These are phyloP conservation scores for Leptoxyphium fumago DNA, from an alignment of 2,329 filamentous ascomycete genomes.

Conservation along the genomic window DNA sequence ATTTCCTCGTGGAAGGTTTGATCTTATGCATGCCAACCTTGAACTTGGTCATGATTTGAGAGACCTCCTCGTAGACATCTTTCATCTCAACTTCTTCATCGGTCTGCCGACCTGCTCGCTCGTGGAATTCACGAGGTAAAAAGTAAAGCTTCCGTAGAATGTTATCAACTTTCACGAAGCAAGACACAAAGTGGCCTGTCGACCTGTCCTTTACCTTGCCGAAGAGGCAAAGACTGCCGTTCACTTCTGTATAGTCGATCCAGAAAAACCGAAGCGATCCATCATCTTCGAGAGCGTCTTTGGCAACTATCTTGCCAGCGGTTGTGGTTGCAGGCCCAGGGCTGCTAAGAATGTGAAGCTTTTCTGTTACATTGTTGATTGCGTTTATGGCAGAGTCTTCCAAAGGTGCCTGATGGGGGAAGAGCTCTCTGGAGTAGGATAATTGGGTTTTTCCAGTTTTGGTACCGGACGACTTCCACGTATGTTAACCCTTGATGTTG, in stretches of 20 bases:
- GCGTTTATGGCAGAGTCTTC: constrained; percentile 55
- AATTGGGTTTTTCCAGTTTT: constrained; percentile 51
- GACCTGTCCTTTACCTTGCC: constrained; percentile 90
- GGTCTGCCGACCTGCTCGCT: constrained; percentile 49
- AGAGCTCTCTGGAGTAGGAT: constrained; percentile 59
- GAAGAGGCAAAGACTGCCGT: constrained; percentile 82
- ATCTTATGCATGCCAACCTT: constrained; percentile 85
- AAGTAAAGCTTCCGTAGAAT: constrained; percentile 88
- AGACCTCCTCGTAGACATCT: constrained; percentile 82
- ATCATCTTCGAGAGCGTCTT: constrained; percentile 83
- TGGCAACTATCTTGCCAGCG: constrained; percentile 67
- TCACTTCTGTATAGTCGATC: constrained; percentile 89
- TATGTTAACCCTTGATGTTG: constrained; percentile 65
- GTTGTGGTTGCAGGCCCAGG: constrained; percentile 47
- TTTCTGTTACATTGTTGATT: constrained; percentile 78
- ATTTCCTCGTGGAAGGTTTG: constrained; percentile 78
- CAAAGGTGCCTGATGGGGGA: constrained; percentile 52
- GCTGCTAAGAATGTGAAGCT: constrained; percentile 71
- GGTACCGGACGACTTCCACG: constrained; percentile 64
- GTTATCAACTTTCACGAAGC: constrained; percentile 92
- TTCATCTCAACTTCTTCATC: constrained; percentile 70
- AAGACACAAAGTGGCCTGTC: constrained; percentile 66
- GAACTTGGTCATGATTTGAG: constrained; percentile 72
- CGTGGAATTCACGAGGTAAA: constrained; percentile 56
- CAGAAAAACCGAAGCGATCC: constrained; percentile 91